Evolutionary conservation across 2,329 filamentous ascomycete species (phyloP), one percentile per base, ranked within the genome.

Genomic region (Aspergillus tubingensis): DNA sequence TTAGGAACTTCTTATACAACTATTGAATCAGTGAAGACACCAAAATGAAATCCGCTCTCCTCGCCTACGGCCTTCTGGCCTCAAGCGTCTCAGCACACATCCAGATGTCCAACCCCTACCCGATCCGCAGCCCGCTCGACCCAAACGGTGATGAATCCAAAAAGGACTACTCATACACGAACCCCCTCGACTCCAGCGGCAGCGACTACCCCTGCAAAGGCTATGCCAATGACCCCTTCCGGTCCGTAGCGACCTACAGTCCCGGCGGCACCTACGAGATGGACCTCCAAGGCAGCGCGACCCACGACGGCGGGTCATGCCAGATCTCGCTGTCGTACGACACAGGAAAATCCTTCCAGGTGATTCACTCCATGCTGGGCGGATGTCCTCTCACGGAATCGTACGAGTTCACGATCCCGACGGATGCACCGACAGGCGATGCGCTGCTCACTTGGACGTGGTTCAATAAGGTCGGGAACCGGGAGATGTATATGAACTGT

Each of bases 401-500:
- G 58, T 91, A 88, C 75, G 76, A 83, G 66, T 93, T 93, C 75
- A 85, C 80, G 32, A 77, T 93, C 32, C 90, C 90, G 8, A 74
- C 77, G 2, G 86, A 88, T 65, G 85, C 86, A 1, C 85, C 86
- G n/a, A 62, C 80, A 76, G 76, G 84, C 3, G 69, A 87, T 36
- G 88, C 86, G 59, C 74, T 93, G 48, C 84, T 93, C 54, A 86
- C 87, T 39, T 94, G 91, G 91, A 87, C 86, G 25, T 91, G 88
- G 88, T 88, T 90, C 79, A 92, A 92, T 80, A 80, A 86, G 65
- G 76, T 89, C 43, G 90, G 91, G 25, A 92, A 92, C 77, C 84
- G 91, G 51, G 91, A 94, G 74, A 91, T 90, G 85, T 95, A 95
- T 83, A 92, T 92, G 88, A 91, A 92, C 78, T 95, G 91, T 71